Percentiles rank a stretch among this genome's conserved stretches.
Conservation (phyloP, 2,329 filamentous ascomycete genomes). For the Neurospora crassa region DNA sequence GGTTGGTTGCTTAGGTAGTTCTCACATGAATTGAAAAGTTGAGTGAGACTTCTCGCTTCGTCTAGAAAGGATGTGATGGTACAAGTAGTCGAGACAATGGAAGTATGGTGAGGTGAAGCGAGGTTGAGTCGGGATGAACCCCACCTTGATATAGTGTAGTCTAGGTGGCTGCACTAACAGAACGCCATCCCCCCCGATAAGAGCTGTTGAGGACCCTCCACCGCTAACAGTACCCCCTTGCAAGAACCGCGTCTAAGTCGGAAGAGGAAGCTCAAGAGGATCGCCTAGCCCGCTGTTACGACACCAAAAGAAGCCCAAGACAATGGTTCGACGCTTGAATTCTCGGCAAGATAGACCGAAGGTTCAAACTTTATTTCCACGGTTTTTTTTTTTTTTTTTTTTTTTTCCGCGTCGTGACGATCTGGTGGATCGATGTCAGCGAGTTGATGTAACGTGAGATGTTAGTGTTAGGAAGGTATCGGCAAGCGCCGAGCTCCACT, state of each 20-base stretch:
- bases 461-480: background rate
- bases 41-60: background rate
- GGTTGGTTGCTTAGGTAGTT: background rate
- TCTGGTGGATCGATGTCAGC: background rate
- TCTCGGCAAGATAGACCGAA: background rate
- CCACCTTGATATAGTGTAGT: background rate
- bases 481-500: background rate
- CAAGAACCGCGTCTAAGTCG: background rate
- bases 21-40: background rate
- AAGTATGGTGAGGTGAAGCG: background rate
- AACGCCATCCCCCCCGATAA: background rate
- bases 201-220: background rate
- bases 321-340: background rate
- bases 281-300: background rate
- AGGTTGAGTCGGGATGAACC: background rate
- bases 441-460: background rate
- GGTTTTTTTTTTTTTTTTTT: background rate
- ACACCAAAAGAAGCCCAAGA: background rate
- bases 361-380: background rate
- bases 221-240: background rate
- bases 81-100: background rate
- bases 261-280: background rate
- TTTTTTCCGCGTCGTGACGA: background rate
- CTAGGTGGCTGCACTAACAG: too few relatives aligned
- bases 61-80: background rate